Conservation (phyloP, 371 early-diverging fungal genomes). For the Rhizopus microsporus region DNA sequence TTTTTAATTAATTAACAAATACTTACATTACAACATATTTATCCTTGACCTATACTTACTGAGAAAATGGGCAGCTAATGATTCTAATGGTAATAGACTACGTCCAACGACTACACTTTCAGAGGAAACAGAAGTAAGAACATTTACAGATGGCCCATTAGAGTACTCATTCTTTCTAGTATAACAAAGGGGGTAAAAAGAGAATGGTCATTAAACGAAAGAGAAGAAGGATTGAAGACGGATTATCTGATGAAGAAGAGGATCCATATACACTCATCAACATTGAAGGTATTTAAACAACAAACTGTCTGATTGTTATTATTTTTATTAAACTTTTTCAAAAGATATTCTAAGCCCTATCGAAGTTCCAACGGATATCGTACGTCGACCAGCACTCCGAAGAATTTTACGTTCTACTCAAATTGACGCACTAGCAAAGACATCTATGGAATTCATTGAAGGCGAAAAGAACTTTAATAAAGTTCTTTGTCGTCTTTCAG, state of each 20-base stretch:
- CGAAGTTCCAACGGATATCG: constrained; percentile 54
- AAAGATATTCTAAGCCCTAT: constrained; percentile 54
- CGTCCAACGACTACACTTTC: constrained; percentile 36
- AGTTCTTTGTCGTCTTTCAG: constrained; percentile 46
- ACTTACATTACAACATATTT: constrained; percentile 2
- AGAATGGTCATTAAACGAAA: constrained; percentile 46
- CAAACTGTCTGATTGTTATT: too few species aligned
- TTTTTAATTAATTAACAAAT: constrained; percentile 13
- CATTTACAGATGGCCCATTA: constrained; percentile 1
- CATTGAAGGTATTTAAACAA: constrained; percentile 46
- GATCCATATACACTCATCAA: constrained; percentile 57
- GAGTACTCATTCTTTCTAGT: constrained; percentile 21
- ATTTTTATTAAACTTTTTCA: background rate
- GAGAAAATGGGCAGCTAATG: constrained; percentile 44
- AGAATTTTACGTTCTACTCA: constrained; percentile 48
- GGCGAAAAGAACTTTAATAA: constrained; percentile 53
- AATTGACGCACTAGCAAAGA: constrained; percentile 42
- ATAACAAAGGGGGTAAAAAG: constrained; percentile 38
- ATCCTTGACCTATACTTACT: constrained; percentile 41
- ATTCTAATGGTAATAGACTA: constrained; percentile 44
- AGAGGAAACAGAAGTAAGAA: constrained; percentile 43
- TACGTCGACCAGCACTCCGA: constrained; percentile 45
- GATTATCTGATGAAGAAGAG: constrained; percentile 45
- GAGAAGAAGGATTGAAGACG: constrained; percentile 38
- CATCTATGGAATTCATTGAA: constrained; percentile 58